Conservation (phyloP, 192 early-diverging fungal species). For the Backusella macrospora region DNA sequence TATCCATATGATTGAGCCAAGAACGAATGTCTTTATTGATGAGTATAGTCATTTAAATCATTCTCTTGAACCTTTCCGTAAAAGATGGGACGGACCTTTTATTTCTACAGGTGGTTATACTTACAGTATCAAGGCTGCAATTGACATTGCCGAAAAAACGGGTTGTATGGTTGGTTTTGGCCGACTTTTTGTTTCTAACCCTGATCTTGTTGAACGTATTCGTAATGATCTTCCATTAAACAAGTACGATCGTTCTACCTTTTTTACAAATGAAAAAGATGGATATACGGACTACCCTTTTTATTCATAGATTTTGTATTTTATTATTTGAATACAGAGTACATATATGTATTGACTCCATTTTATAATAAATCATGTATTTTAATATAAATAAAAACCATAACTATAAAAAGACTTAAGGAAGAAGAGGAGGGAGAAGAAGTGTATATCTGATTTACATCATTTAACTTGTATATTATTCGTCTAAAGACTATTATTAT, state of each 20-base stretch:
- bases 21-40: conserved; percentile 53
- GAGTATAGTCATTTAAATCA: background rate
- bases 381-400: no score
- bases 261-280: conserved; percentile 20
- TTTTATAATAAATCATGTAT: no score
- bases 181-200: conserved; percentile 37
- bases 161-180: conserved; percentile 35
- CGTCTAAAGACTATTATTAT: no score
- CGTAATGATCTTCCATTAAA: conserved; percentile 20
- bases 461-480: no score
- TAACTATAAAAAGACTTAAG: no score
- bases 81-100: conserved; percentile 30
- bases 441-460: no score
- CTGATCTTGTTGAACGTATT: conserved; percentile 35
- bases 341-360: no score
- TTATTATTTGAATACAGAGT: no score
- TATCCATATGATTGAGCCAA: conserved; percentile 40
- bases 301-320: no score
- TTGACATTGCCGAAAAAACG: conserved; percentile 16
- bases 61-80: conserved; percentile 23
- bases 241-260: conserved; percentile 28
- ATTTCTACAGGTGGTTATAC: conserved; percentile 30
- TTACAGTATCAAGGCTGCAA: conserved; percentile 8
- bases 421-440: no score
- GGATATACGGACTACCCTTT: conserved; percentile 43